Evolutionary conservation across 2,329 filamentous ascomycete genomes (phyloP), one percentile per base, ranked within the genome.

Genomic region (Claviceps pazoutovae): DNA sequence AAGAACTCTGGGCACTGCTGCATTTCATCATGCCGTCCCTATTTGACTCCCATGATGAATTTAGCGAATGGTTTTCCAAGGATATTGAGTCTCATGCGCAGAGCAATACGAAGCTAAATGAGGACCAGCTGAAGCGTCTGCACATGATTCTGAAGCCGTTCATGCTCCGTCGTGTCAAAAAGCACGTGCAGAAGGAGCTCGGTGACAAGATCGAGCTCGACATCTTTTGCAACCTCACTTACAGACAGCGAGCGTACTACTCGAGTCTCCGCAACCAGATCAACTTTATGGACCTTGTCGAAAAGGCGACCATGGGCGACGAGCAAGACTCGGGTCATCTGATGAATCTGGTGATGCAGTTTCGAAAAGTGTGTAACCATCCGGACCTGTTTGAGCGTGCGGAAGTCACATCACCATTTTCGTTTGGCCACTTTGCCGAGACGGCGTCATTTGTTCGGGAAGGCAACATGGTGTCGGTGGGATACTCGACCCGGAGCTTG

Each of bases 1-100:
- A 97, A 69, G 91, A 98, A 69, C 71, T 98, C 54, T 98, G 93
- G 93, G 93, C 93, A 34, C 71, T 98, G 58, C 76, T 98, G 19
- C 93, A 98, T 76, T 98, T 98, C 72, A 97, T 97, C 72, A 97
- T 98, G 93, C 93, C 93, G n/a, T 95, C 88, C 44, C 76, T 98
- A 49, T 98, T 98, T 68, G 93, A 93, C 67, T 91, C 86, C 0
- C 88, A 93, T 68, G 88, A 94, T 63, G 88, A 93, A 62, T 94
- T 94, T 64, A 91, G 86, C 70, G 88, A 93, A 61, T 94, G 88
- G 88, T 94, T 94, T 66, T 91, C 86, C 51, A 93, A 93, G 70
- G 88, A 93, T 59, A 98, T 98, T 56, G 93, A 98, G 69, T 97
- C 90, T 41, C 93, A 98, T 65, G 93, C 93, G 0, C 91, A 96